phyloP scores from a whole-genome alignment of 2,329 filamentous ascomycete species.

The Trichoderma harzianum region DNA sequence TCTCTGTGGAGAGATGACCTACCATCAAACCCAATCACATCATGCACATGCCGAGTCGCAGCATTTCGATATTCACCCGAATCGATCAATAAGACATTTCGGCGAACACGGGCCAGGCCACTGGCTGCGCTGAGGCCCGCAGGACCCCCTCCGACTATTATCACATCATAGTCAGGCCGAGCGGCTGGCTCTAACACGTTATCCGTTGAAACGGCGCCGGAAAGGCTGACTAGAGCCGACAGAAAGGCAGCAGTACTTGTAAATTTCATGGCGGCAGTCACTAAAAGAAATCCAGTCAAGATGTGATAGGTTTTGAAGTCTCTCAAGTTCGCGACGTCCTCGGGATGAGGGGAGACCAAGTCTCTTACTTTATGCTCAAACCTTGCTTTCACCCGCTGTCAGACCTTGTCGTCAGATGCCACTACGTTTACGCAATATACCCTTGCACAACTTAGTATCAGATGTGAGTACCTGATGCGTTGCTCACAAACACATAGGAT shows the following conservation, averaged over 20 bases:
- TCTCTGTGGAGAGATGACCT: conserved; percentile 9
- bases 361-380: background rate
- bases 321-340: background rate
- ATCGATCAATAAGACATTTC: conserved; percentile 55
- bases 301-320: background rate
- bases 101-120: conserved; percentile 55
- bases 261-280: background rate
- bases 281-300: background rate
- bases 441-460: background rate
- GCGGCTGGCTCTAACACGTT: background rate
- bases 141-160: conserved; percentile 57
- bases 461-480: background rate
- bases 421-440: background rate
- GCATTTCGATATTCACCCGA: conserved; percentile 57
- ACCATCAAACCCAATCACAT: conserved; percentile 60
- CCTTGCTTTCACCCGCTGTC: background rate
- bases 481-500: background rate
- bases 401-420: background rate
- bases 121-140: conserved; percentile 53
- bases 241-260: background rate
- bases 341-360: background rate
- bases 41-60: conserved; percentile 57
- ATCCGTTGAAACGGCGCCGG: background rate
- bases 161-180: conserved; percentile 46
- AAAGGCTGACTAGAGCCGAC: background rate